phyloP scores from a whole-genome alignment of 2,329 filamentous ascomycete species.

The Hymenoscyphus salicellus region DNA sequence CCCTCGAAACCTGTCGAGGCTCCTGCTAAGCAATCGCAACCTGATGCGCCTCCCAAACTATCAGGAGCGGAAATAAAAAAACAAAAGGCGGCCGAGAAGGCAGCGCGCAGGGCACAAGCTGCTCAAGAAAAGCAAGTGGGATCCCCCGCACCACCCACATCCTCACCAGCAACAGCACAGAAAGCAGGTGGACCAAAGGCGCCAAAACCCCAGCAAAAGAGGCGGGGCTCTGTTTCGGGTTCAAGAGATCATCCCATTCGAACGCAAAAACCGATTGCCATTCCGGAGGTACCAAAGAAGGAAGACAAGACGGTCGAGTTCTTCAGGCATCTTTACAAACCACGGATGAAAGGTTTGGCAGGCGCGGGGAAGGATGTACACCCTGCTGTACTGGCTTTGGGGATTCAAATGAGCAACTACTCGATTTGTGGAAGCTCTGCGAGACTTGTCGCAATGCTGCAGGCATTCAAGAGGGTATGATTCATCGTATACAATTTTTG shows the following conservation, averaged over 20 bases:
- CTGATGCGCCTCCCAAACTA: constrained; percentile 47
- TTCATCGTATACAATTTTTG: constrained; percentile 8
- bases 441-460: constrained; percentile 78
- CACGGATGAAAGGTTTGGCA: constrained; percentile 61
- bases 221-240: constrained; percentile 31
- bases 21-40: neutral
- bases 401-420: constrained; percentile 80
- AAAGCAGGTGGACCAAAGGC: constrained; percentile 33
- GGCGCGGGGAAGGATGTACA: constrained; percentile 72
- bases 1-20: neutral
- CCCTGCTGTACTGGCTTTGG: constrained; percentile 77
- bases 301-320: constrained; percentile 67
- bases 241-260: constrained; percentile 27
- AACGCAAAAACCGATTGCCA: constrained; percentile 33
- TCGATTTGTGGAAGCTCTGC: constrained; percentile 85
- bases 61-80: constrained; percentile 69
- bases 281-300: constrained; percentile 50
- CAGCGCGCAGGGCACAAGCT: constrained; percentile 72
- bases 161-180: constrained; percentile 17
- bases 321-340: constrained; percentile 81
- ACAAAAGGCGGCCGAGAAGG: constrained; percentile 86
- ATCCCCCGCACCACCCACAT: constrained; percentile 34
- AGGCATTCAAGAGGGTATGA: constrained; percentile 81
- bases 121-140: constrained; percentile 50
- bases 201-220: constrained; percentile 41